phyloP scores from a whole-genome alignment of 441 rosid genomes.

The Brassica balearica region DNA sequence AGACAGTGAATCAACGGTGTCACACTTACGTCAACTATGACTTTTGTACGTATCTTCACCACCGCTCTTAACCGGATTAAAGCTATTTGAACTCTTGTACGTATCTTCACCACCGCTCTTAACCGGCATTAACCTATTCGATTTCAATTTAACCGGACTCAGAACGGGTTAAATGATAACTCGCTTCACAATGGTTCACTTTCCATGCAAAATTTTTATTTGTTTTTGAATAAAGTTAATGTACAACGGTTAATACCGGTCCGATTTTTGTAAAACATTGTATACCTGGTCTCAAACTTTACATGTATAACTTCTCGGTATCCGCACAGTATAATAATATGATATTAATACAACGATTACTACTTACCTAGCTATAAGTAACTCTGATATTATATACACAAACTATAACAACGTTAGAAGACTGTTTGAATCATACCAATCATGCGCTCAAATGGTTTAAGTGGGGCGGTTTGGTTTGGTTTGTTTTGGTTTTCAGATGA shows the following conservation, averaged over 20 bases:
- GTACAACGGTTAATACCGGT: not conserved
- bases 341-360: slow-evolving; percentile 32
- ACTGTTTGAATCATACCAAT: no score
- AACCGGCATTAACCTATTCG: not conserved
- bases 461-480: not conserved
- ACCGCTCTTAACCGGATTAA: slow-evolving; percentile 14
- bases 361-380: slow-evolving; percentile 32
- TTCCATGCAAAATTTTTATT: no score
- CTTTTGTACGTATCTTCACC: slow-evolving; percentile 4
- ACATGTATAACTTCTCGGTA: slow-evolving; percentile 43
- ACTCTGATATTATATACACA: slow-evolving; percentile 39
- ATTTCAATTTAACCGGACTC: slow-evolving; percentile 4
- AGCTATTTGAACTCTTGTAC: no score
- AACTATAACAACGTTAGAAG: slow-evolving; percentile 34
- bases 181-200: not conserved
- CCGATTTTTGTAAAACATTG: not conserved
- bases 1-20: slow-evolving; percentile 28
- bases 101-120: no score
- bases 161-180: not conserved
- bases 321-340: not conserved
- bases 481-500: slow-evolving; percentile 50
- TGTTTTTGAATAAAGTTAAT: not conserved
- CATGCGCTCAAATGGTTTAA: not conserved
- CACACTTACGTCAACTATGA: slow-evolving; percentile 14
- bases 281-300: slow-evolving; percentile 31